These are phyloP conservation scores for Fusarium tuaranense DNA, from an alignment of 2,329 filamentous ascomycete species.

Conservation along the genomic window DNA sequence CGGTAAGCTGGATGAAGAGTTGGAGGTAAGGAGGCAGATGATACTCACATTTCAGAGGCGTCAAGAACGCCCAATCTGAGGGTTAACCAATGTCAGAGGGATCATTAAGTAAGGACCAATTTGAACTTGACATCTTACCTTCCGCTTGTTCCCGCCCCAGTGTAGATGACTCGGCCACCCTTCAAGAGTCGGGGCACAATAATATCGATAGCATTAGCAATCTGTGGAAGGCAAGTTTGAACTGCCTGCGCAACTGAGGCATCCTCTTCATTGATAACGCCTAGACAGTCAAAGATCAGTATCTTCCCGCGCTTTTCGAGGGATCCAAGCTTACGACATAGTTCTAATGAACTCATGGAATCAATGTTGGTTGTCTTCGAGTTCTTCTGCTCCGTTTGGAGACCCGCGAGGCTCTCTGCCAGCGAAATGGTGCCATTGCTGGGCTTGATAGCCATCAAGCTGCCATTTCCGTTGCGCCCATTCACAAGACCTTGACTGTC, in stretches of 20 bases:
- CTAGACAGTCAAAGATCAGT: not conserved
- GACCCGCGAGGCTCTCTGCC: not conserved
- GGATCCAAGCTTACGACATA: not conserved
- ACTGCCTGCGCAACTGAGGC: not conserved
- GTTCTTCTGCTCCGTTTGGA: slow-evolving; percentile 14
- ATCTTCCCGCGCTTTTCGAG: not conserved
- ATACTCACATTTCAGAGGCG: not conserved
- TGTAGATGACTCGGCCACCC: slow-evolving; percentile 12
- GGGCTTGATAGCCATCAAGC: not conserved
- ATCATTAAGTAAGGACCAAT: not conserved
- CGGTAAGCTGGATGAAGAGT: not conserved
- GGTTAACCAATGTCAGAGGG: not conserved
- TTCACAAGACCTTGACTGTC: not conserved
- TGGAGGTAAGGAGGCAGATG: not conserved
- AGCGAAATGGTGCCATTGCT: not conserved
- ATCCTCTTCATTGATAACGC: not conserved
- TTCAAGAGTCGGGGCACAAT: slow-evolving; percentile 1
- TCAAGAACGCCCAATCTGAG: not conserved
- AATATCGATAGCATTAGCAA: slow-evolving; percentile 9
- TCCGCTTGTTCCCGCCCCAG: slow-evolving; percentile 9
- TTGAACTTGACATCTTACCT: not conserved
- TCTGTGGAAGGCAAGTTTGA: not conserved
- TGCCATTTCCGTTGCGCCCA: not conserved
- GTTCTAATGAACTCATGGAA: not conserved
- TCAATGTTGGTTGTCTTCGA: slow-evolving; percentile 2